phyloP scores from a whole-genome alignment of 2,329 filamentous ascomycete species.

The Ceratocystis ficicola region DNA sequence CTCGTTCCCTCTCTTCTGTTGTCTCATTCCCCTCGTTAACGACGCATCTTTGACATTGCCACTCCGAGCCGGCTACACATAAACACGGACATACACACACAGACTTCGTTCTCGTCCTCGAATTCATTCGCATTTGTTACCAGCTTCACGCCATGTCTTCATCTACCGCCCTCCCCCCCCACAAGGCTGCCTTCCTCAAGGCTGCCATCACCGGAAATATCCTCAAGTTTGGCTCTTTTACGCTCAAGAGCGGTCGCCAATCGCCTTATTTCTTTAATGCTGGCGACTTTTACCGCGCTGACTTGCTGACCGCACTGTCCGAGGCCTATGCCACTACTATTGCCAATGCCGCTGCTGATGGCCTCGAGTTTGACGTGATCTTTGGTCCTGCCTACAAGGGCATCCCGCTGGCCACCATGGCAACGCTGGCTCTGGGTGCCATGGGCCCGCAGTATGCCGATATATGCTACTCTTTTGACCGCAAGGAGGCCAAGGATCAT shows the following conservation, averaged over 20 bases:
- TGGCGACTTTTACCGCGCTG: slow-evolving; percentile 72
- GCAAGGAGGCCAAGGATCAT: slow-evolving; percentile 93
- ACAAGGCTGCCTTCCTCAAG: slow-evolving; percentile 62
- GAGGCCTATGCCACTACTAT: slow-evolving; percentile 66
- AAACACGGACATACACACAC: neutral
- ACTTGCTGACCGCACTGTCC: slow-evolving; percentile 64
- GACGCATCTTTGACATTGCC: neutral
- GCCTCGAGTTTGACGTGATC: slow-evolving; percentile 62
- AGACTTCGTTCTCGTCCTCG: neutral
- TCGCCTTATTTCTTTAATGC: slow-evolving; percentile 99
- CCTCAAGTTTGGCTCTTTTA: slow-evolving; percentile 72
- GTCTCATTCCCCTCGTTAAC: neutral
- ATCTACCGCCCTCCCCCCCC: slow-evolving; percentile 39
- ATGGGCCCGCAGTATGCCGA: slow-evolving; percentile 55
- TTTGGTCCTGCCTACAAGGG: slow-evolving; percentile 97
- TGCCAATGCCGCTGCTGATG: slow-evolving; percentile 34
- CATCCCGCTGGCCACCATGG: slow-evolving; percentile 73
- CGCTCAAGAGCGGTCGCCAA: slow-evolving; percentile 79
- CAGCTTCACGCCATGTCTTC: slow-evolving; percentile 23
- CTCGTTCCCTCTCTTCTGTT: neutral
- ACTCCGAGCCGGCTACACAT: neutral
- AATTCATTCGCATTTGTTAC: slow-evolving; percentile 7
- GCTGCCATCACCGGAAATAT: slow-evolving; percentile 56
- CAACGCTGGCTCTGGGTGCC: slow-evolving; percentile 61
- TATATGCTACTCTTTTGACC: slow-evolving; percentile 79